Evolutionary conservation across 73 alveolate species (phyloP).

Genomic region (Tetrahymena malaccensis): DNA sequence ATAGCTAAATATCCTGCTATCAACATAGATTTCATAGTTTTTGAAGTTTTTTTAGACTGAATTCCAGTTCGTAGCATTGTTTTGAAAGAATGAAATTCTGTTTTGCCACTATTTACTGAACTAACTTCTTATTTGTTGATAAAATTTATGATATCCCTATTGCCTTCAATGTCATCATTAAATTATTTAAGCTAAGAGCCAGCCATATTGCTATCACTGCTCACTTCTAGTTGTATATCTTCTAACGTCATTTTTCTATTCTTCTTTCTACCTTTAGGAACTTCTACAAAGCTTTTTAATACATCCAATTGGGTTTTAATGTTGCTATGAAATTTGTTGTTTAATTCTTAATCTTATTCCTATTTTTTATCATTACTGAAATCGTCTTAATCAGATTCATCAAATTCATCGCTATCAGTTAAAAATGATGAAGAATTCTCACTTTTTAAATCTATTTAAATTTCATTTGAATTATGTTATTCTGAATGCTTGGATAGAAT

Average conservation of each 20-base stretch:
- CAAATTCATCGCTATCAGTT: background rate
- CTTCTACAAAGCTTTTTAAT: background rate
- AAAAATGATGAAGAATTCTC: background rate
- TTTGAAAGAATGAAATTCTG: background rate
- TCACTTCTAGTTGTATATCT: background rate
- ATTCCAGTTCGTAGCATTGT: background rate
- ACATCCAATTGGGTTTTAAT: background rate
- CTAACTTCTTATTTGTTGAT: background rate
- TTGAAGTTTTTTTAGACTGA: background rate
- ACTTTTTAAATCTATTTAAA: background rate
- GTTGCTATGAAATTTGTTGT: background rate
- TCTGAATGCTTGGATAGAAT: background rate
- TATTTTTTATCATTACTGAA: too few relatives aligned
- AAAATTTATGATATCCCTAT: background rate
- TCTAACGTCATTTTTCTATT: background rate
- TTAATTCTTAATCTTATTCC: background rate
- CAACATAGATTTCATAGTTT: background rate
- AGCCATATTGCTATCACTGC: background rate
- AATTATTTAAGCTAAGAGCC: background rate
- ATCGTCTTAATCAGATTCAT: background rate
- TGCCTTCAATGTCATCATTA: background rate
- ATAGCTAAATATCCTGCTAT: background rate
- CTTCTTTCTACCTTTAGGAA: background rate
- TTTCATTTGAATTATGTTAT: background rate
- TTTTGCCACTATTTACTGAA: background rate